phyloP scores from a whole-genome alignment of 139 green algal species.

The Chlamydomonas sphaeroides region DNA sequence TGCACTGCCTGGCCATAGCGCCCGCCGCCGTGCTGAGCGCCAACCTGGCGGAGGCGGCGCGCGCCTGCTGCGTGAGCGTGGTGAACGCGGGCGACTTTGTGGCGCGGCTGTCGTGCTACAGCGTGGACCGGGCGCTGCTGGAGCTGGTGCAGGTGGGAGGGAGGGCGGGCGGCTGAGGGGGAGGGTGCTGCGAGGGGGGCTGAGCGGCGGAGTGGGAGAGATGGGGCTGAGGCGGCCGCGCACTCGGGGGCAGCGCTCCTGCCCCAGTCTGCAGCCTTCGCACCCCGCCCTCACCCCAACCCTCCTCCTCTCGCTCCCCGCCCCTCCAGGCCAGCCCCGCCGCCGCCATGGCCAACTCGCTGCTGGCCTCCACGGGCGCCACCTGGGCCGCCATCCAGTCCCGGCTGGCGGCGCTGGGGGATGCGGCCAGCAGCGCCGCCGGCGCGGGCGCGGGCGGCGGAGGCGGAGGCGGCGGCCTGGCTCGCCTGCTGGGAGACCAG shows the following conservation, averaged over 20 bases:
- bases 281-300: too few relatives aligned
- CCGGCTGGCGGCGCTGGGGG: slow-evolving; percentile 21
- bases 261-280: too few relatives aligned
- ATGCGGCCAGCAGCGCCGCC: not conserved
- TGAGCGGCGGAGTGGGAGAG: too few relatives aligned
- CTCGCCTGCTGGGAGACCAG: too few relatives aligned
- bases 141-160: slow-evolving; percentile 53
- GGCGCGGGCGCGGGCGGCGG: not conserved
- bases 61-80: slow-evolving; percentile 52
- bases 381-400: slow-evolving; percentile 28
- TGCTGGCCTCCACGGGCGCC: slow-evolving; percentile 27
- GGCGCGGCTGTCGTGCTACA: slow-evolving; percentile 56
- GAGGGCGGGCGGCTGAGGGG: not conserved
- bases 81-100: slow-evolving; percentile 62
- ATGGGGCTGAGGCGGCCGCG: too few relatives aligned
- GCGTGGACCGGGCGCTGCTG: slow-evolving; percentile 61
- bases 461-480: not conserved
- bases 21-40: slow-evolving; percentile 52
- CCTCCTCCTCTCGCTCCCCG: too few relatives aligned
- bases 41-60: slow-evolving; percentile 57
- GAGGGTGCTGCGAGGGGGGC: not conserved
- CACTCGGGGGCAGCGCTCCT: too few relatives aligned
- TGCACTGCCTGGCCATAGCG: slow-evolving; percentile 55
- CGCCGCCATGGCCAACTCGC: slow-evolving; percentile 25
- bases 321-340: slow-evolving; percentile 31